Percentiles rank a stretch among this genome's conserved stretches.
phyloP scores from a whole-genome alignment of 129 eudicot genomes.

The Pulicaria dysenterica region DNA sequence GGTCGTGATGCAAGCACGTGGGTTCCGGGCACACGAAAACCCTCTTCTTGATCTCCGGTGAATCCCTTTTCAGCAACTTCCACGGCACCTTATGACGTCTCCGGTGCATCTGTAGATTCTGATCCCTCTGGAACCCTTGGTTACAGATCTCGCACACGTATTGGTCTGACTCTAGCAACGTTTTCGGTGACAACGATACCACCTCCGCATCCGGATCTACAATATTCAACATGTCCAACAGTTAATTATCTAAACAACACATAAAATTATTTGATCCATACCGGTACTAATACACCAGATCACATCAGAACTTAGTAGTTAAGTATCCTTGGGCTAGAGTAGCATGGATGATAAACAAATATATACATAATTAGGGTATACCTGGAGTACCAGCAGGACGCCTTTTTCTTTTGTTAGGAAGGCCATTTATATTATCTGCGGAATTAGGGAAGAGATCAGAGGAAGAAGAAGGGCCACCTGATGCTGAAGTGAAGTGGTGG shows the following conservation, averaged over 20 bases:
- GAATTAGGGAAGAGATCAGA: slow-evolving; percentile 48
- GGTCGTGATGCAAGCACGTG: slow-evolving; percentile 63
- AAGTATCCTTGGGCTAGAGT: too few relatives aligned
- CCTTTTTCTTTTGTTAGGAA: slow-evolving; percentile 52
- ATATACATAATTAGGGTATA: slow-evolving; percentile 12
- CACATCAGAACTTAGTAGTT: too few relatives aligned
- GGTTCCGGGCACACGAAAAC: slow-evolving; percentile 77
- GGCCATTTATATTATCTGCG: slow-evolving; percentile 42
- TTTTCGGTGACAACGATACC: slow-evolving; percentile 62
- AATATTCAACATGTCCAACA: slow-evolving; percentile 12
- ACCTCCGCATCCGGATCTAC: slow-evolving; percentile 80
- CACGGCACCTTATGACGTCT: slow-evolving; percentile 74
- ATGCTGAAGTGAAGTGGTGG: slow-evolving; percentile 32
- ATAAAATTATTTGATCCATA: slow-evolving; percentile 1
- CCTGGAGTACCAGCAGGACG: slow-evolving; percentile 79
- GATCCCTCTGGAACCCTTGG: slow-evolving; percentile 76
- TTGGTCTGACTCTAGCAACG: slow-evolving; percentile 60
- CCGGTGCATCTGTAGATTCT: slow-evolving; percentile 72
- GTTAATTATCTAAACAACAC: background rate
- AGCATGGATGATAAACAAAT: background rate
- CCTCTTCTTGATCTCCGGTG: slow-evolving; percentile 57
- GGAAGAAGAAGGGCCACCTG: slow-evolving; percentile 54
- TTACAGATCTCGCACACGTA: slow-evolving; percentile 77
- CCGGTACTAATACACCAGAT: background rate
- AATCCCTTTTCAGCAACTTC: slow-evolving; percentile 61